phyloP scores from a whole-genome alignment of 371 early-diverging fungal species.

The Apophysomyces elegans region DNA sequence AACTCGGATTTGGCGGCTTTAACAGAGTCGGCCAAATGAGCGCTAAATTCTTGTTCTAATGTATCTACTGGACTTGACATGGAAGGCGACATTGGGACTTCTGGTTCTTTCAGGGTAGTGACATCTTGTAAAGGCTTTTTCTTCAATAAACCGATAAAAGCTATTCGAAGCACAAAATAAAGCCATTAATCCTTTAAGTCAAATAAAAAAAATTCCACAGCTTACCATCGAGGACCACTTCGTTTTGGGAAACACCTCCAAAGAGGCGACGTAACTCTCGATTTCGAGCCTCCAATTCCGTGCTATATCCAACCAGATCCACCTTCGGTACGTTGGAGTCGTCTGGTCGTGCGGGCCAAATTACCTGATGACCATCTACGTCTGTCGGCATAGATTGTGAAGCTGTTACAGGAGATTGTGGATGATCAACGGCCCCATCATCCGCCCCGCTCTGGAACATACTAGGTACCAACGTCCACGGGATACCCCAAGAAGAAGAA shows the following conservation, averaged over 20 bases:
- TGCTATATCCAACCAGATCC: slow-evolving; percentile 34
- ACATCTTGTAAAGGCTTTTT: slow-evolving; percentile 31
- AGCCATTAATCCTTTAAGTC: too few relatives aligned
- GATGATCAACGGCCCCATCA: slow-evolving; percentile 11
- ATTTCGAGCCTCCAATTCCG: slow-evolving; percentile 31
- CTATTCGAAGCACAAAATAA: slow-evolving; percentile 14
- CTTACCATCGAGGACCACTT: slow-evolving; percentile 49
- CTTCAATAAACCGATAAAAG: slow-evolving; percentile 45
- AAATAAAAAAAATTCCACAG: not conserved
- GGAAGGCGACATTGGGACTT: slow-evolving; percentile 1
- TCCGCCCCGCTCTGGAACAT: slow-evolving; percentile 28
- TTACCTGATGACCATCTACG: slow-evolving; percentile 40
- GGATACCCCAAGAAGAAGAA: slow-evolving; percentile 47
- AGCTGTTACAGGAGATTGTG: slow-evolving; percentile 22
- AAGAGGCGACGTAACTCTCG: slow-evolving; percentile 38
- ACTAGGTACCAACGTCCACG: slow-evolving; percentile 52
- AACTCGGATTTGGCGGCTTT: slow-evolving; percentile 22
- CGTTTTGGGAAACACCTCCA: slow-evolving; percentile 36
- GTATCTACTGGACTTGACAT: slow-evolving; percentile 17
- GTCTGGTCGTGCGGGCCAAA: slow-evolving; percentile 45
- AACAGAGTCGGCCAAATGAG: slow-evolving; percentile 28
- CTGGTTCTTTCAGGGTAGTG: not conserved
- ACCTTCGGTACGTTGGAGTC: slow-evolving; percentile 35
- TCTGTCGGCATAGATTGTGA: slow-evolving; percentile 21
- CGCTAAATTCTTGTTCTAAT: slow-evolving; percentile 41